Evolutionary conservation across 139 green algal species (phyloP).

Genomic region (Monoraphidium neglectum): DNA sequence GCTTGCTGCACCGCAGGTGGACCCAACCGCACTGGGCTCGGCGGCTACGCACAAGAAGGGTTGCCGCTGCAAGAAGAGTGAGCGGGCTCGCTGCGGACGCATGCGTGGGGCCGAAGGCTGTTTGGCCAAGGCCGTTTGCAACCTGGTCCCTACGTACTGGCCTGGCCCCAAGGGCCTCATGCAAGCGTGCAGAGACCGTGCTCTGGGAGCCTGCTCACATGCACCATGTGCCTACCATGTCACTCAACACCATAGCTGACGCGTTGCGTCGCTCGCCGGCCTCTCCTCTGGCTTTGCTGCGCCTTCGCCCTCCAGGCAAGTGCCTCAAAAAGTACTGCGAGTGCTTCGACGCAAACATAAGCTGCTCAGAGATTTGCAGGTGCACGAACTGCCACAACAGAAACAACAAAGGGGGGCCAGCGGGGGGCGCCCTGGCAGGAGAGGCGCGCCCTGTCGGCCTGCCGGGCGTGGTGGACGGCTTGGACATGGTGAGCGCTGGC

Average conservation of each 20-base stretch:
- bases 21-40: background rate
- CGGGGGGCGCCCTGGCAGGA: background rate
- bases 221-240: background rate
- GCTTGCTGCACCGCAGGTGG: background rate
- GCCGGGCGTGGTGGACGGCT: background rate
- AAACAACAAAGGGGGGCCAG: background rate
- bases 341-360: constrained; percentile 64
- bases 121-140: background rate
- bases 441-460: background rate
- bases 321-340: constrained; percentile 79
- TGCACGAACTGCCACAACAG: constrained; percentile 48
- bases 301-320: constrained; percentile 5
- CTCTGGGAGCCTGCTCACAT: background rate
- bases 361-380: constrained; percentile 65
- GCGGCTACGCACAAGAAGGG: constrained; percentile 59
- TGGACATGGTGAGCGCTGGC: background rate
- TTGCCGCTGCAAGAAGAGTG: constrained; percentile 65
- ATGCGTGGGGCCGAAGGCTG: background rate
- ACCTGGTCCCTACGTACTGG: no score
- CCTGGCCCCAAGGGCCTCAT: no score
- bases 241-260: no score
- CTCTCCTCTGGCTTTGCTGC: no score
- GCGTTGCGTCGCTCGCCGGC: no score
- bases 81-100: background rate
- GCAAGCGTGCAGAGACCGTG: no score